These are phyloP conservation scores for Bryum argenteum DNA, from an alignment of 225 moss, liverwort and hornwort genomes.

Conservation along the genomic window DNA sequence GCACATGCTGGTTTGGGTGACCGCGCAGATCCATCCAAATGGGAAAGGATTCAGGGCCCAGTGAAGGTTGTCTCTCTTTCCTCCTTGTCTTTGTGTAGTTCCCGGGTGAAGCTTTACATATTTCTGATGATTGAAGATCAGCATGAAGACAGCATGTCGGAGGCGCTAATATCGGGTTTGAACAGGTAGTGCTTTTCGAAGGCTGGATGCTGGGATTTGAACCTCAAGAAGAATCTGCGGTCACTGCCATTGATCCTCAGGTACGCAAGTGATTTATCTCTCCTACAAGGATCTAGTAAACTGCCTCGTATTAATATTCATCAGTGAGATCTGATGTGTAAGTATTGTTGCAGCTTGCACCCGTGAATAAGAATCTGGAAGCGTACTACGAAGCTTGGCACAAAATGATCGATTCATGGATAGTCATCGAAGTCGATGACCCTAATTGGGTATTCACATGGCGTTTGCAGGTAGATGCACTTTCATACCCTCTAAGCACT, in stretches of 20 bases:
- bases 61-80: conserved; percentile 60
- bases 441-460: conserved; percentile 76
- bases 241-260: conserved; percentile 69
- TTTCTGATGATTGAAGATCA: background rate
- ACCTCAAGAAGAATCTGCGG: conserved; percentile 56
- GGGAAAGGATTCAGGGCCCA: conserved; percentile 75
- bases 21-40: conserved; percentile 71
- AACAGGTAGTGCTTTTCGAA: conserved; percentile 88
- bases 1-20: conserved; percentile 75
- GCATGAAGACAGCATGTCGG: conserved; percentile 6
- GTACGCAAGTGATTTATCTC: conserved; percentile 35
- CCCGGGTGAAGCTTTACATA: background rate
- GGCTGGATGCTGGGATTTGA: conserved; percentile 99
- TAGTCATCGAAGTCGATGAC: conserved; percentile 76
- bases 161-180: conserved; percentile 19
- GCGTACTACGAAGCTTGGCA: conserved; percentile 82
- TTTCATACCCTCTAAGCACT: background rate
- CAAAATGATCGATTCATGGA: conserved; percentile 73
- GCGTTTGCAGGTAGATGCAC: conserved; percentile 72
- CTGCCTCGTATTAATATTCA: background rate
- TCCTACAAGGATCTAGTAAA: conserved; percentile 2
- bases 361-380: conserved; percentile 64
- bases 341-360: conserved; percentile 53
- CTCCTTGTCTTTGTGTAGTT: background rate
- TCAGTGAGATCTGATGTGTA: conserved; percentile 20